Evolutionary conservation across 805 yeast genomes (phyloP).

Genomic region (Starmerella floricola): DNA sequence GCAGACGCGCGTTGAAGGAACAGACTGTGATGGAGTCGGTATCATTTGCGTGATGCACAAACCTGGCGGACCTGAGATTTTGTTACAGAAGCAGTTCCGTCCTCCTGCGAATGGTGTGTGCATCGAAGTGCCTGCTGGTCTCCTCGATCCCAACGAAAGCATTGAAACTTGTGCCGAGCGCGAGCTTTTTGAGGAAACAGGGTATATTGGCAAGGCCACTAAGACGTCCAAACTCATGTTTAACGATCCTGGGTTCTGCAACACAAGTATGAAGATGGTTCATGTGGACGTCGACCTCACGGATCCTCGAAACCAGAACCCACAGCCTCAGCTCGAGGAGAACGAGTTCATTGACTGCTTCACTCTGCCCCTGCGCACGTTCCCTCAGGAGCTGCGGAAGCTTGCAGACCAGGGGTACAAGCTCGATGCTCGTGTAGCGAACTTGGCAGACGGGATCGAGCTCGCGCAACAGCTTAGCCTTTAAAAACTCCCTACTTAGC

Average conservation of each 20-base stretch:
- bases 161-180: conserved; percentile 72
- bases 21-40: conserved; percentile 81
- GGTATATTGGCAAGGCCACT: conserved; percentile 58
- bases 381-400: conserved; percentile 43
- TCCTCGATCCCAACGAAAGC: conserved; percentile 73
- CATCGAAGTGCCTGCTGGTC: conserved; percentile 91
- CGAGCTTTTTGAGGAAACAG: conserved; percentile 86
- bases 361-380: conserved; percentile 42
- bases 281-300: conserved; percentile 63
- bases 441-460: conserved; percentile 68
- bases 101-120: conserved; percentile 86
- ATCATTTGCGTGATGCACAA: conserved; percentile 59
- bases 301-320: conserved; percentile 43
- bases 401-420: conserved; percentile 55
- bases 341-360: conserved; percentile 89
- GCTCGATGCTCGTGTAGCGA: conserved; percentile 79
- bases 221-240: conserved; percentile 40
- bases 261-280: conserved; percentile 73
- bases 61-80: conserved; percentile 39
- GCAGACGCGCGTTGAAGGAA: conserved; percentile 51
- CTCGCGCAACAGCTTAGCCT: conserved; percentile 33
- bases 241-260: conserved; percentile 82
- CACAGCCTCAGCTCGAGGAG: conserved; percentile 67
- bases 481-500: too few species aligned
- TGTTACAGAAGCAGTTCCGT: conserved; percentile 80